These are phyloP conservation scores for Arachnopeziza araneosa DNA, from an alignment of 2,329 filamentous ascomycete species.

Conservation along the genomic window DNA sequence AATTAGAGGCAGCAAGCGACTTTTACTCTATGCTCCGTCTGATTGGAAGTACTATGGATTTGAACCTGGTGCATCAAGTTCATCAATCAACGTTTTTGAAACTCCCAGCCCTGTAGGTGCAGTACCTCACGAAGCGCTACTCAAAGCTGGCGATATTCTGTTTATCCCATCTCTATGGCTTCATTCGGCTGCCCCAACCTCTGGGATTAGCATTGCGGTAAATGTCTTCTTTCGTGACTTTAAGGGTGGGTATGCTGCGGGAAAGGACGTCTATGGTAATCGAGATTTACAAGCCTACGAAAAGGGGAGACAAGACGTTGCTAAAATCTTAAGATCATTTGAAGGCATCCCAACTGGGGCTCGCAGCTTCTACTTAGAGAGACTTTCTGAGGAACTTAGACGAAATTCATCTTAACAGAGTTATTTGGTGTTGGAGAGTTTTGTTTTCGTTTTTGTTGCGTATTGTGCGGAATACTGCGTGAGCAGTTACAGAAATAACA, in stretches of 20 bases:
- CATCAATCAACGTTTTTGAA: slow-evolving; percentile 65
- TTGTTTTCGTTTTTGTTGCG: too few relatives aligned
- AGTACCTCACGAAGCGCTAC: slow-evolving; percentile 59
- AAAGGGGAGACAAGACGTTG: slow-evolving; percentile 67
- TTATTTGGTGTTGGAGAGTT: background rate
- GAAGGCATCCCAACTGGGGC: slow-evolving; percentile 59
- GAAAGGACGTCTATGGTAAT: slow-evolving; percentile 84
- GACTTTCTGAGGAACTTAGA: slow-evolving; percentile 63
- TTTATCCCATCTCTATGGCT: slow-evolving; percentile 82
- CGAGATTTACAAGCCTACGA: slow-evolving; percentile 80
- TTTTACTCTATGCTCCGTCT: slow-evolving; percentile 72
- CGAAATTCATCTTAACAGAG: slow-evolving; percentile 9
- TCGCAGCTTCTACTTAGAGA: slow-evolving; percentile 67
- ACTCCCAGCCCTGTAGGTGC: slow-evolving; percentile 32
- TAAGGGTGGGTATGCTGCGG: slow-evolving; percentile 60
- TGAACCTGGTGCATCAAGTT: slow-evolving; percentile 73
- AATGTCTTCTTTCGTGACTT: slow-evolving; percentile 84
- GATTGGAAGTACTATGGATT: slow-evolving; percentile 68
- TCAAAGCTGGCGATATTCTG: slow-evolving; percentile 69
- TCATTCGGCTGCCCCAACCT: slow-evolving; percentile 63
- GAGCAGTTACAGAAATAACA: too few relatives aligned
- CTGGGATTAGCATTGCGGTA: slow-evolving; percentile 65
- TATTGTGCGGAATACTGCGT: too few relatives aligned
- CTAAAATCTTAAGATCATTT: slow-evolving; percentile 60
- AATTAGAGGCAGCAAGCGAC: slow-evolving; percentile 64